These are phyloP conservation scores for Aspergillus fijiensis DNA, from an alignment of 2,329 filamentous ascomycete species.

Conservation along the genomic window DNA sequence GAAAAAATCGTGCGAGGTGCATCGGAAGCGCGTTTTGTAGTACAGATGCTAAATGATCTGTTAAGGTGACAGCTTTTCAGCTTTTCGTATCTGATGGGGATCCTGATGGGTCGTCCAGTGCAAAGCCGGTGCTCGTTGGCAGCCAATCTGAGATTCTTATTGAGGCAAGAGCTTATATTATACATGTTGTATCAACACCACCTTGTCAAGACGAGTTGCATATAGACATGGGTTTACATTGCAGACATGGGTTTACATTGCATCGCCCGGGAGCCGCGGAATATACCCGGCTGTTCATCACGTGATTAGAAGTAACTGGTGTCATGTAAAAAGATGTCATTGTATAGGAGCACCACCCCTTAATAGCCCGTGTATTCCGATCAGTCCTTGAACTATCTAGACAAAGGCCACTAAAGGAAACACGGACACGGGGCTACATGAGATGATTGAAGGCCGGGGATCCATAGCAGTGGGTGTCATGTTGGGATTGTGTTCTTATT, in stretches of 20 bases:
- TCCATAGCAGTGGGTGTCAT: background rate
- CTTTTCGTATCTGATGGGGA: background rate
- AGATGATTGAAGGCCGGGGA: too few relatives aligned
- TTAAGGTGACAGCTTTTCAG: background rate
- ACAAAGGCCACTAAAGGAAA: too few relatives aligned
- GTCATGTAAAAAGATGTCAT: too few relatives aligned
- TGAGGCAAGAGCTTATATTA: background rate
- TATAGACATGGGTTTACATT: background rate
- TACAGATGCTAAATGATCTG: conserved; percentile 16
- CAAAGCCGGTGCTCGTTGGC: background rate
- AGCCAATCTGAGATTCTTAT: background rate
- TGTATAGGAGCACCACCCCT: too few relatives aligned
- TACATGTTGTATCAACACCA: background rate
- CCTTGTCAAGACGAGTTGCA: background rate
- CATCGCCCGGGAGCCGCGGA: too few relatives aligned
- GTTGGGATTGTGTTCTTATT: background rate
- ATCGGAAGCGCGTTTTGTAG: conserved; percentile 6
- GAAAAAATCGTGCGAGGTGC: conserved; percentile 70
- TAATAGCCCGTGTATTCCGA: too few relatives aligned
- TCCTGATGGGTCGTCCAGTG: background rate
- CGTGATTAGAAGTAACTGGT: background rate
- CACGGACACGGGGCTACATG: too few relatives aligned
- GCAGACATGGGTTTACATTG: background rate
- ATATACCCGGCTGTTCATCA: background rate
- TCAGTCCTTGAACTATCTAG: too few relatives aligned